phyloP scores from a whole-genome alignment of 164 flowering plant genomes.

The Santalum album region DNA sequence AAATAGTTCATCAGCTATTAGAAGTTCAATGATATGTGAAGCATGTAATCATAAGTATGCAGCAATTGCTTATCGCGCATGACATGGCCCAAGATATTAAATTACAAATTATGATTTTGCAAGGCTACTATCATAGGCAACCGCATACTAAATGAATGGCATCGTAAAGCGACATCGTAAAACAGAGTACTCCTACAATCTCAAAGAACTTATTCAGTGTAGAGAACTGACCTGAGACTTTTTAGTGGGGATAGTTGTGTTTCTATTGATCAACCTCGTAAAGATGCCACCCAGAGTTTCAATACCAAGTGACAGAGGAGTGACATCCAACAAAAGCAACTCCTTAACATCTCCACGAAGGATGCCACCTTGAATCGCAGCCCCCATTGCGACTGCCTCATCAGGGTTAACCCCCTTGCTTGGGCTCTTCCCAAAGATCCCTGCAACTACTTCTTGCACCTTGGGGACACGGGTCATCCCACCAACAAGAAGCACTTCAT shows the following conservation, averaged over 20 bases:
- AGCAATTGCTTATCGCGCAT: no score
- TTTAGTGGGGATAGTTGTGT: constrained; percentile 63
- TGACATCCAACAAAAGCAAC: constrained; percentile 61
- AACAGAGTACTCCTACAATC: not conserved
- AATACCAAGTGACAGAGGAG: constrained; percentile 63
- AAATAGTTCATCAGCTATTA: no score
- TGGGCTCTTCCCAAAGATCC: constrained; percentile 58
- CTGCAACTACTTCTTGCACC: constrained; percentile 53
- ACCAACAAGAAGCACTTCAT: constrained; percentile 73
- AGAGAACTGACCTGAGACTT: constrained; percentile 44
- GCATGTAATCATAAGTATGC: no score
- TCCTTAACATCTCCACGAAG: constrained; percentile 71
- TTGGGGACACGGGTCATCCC: constrained; percentile 76
- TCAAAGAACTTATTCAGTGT: not conserved
- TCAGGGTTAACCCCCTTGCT: constrained; percentile 76
- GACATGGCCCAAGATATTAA: no score
- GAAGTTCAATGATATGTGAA: no score
- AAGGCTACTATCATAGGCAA: no score
- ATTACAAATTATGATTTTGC: no score
- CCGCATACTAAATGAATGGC: not conserved
- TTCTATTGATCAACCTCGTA: constrained; percentile 54
- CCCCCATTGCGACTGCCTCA: constrained; percentile 79
- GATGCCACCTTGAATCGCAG: constrained; percentile 73
- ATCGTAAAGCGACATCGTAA: not conserved
- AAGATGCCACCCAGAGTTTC: constrained; percentile 69